These are phyloP conservation scores for Pseudomonodictys pantanalensis DNA, from an alignment of 495 filamentous ascomycete genomes.

Conservation along the genomic window DNA sequence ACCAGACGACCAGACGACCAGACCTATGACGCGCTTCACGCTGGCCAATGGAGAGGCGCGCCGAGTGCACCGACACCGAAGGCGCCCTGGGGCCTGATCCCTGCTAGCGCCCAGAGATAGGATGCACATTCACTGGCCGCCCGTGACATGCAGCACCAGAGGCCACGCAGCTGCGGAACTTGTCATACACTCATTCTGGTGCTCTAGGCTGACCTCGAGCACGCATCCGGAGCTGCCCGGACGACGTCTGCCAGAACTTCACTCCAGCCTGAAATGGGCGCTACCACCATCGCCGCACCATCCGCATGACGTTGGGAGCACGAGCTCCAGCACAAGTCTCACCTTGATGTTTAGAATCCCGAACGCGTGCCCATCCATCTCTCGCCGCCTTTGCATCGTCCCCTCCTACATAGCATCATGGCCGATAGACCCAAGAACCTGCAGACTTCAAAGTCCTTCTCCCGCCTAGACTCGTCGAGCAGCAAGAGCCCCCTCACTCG, in stretches of 20 bases:
- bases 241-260: conserved; percentile 1
- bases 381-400: conserved; percentile 3
- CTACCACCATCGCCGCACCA: conserved; percentile 5
- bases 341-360: neutral
- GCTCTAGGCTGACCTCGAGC: too few species aligned
- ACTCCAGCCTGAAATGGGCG: neutral
- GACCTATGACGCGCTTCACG: too few species aligned
- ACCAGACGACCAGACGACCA: too few species aligned
- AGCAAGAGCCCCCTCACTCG: conserved; percentile 43
- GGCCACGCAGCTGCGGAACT: too few species aligned
- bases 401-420: conserved; percentile 14
- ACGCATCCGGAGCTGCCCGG: neutral
- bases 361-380: conserved; percentile 6
- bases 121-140: too few species aligned
- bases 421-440: conserved; percentile 38
- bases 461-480: conserved; percentile 49
- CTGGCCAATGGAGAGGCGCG: too few species aligned
- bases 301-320: conserved; percentile 30
- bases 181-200: too few species aligned
- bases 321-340: conserved; percentile 8
- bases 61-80: too few species aligned
- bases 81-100: too few species aligned
- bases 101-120: too few species aligned
- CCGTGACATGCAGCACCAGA: too few species aligned
- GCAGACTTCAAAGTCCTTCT: conserved; percentile 53